phyloP scores from a whole-genome alignment of 139 green algal species.

The Ostreobium quekettii region DNA sequence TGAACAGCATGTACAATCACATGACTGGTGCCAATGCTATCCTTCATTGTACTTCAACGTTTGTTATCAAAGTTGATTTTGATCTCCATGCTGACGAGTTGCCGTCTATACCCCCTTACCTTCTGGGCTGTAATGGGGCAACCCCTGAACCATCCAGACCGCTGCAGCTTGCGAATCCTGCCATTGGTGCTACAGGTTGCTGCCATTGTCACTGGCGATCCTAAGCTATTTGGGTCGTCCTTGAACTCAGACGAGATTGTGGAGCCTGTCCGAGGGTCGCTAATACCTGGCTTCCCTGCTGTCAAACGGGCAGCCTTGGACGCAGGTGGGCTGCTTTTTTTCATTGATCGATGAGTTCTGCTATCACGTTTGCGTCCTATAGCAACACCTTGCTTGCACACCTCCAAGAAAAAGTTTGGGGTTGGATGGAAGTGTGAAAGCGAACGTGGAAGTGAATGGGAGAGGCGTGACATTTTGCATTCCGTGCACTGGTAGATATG shows the following conservation, averaged over 20 bases:
- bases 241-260: constrained; percentile 89
- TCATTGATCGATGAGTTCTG: not conserved
- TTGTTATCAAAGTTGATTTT: too few relatives aligned
- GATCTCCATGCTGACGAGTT: too few relatives aligned
- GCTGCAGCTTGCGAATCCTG: not conserved
- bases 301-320: constrained; percentile 84
- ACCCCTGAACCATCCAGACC: too few relatives aligned
- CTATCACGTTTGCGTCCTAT: not conserved
- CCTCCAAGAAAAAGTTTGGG: not conserved
- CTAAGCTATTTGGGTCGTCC: constrained; percentile 58
- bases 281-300: constrained; percentile 87
- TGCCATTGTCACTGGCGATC: constrained; percentile 71
- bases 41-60: too few relatives aligned
- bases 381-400: not conserved
- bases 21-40: too few relatives aligned
- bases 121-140: too few relatives aligned
- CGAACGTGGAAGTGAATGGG: not conserved
- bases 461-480: not conserved
- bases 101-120: not conserved
- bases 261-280: constrained; percentile 77
- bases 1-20: too few relatives aligned
- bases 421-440: not conserved
- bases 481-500: not conserved
- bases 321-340: constrained; percentile 53
- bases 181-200: constrained; percentile 36